Evolutionary conservation across 257 asterid species (phyloP).

Genomic region (Salvia miltiorrhiza): DNA sequence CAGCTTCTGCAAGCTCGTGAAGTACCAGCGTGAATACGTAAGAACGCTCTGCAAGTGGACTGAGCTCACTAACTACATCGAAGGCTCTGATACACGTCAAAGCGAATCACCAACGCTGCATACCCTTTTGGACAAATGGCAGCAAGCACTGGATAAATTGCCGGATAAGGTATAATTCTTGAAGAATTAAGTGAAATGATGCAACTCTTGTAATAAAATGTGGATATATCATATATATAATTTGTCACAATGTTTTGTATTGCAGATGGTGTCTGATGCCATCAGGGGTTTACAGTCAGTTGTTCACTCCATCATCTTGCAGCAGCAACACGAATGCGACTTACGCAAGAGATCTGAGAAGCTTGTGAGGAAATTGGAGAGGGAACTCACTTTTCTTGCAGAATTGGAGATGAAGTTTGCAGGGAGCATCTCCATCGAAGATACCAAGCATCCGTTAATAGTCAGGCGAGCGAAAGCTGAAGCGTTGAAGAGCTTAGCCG

Average conservation of each 20-base stretch:
- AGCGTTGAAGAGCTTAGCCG: slow-evolving; percentile 41
- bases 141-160: slow-evolving; percentile 46
- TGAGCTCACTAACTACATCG: slow-evolving; percentile 39
- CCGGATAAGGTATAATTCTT: slow-evolving; percentile 58
- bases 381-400: slow-evolving; percentile 44
- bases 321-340: slow-evolving; percentile 65
- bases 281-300: slow-evolving; percentile 54
- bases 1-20: slow-evolving; percentile 60
- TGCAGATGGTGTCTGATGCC: slow-evolving; percentile 71
- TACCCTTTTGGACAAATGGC: slow-evolving; percentile 52
- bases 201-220: neutral
- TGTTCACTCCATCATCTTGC: slow-evolving; percentile 50
- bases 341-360: slow-evolving; percentile 49
- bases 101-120: slow-evolving; percentile 36
- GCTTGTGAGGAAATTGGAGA: slow-evolving; percentile 53
- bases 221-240: no score
- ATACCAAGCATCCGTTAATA: slow-evolving; percentile 57
- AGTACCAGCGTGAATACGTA: slow-evolving; percentile 63
- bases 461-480: slow-evolving; percentile 63
- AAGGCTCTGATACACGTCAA: slow-evolving; percentile 27
- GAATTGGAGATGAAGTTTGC: slow-evolving; percentile 60
- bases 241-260: neutral
- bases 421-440: slow-evolving; percentile 35
- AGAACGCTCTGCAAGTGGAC: slow-evolving; percentile 58
- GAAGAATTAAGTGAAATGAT: neutral